A percentile compares a stretch with the other conserved stretches of the same genome.
phyloP scores from a whole-genome alignment of 73 alveolate species.

The Symbiodinium natans region DNA sequence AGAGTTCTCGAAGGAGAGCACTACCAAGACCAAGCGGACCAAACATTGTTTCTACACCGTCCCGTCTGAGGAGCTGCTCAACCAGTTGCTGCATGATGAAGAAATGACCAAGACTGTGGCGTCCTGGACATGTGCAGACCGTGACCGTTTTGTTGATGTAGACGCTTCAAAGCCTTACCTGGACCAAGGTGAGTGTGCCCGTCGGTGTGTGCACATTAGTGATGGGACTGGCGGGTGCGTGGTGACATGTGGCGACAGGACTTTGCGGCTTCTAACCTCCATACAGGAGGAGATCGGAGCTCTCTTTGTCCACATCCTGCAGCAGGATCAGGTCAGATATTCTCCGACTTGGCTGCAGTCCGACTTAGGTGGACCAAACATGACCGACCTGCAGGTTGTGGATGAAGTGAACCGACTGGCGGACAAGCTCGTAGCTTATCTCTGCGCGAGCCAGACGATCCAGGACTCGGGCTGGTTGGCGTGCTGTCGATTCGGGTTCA shows the following conservation, averaged over 20 bases:
- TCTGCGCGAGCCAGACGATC: constrained; percentile 60
- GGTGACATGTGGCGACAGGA: too few species aligned
- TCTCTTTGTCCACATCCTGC: constrained; percentile 56
- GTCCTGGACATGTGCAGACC: constrained; percentile 44
- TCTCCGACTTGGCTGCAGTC: not conserved
- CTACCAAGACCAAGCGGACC: not conserved
- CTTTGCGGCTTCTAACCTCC: constrained; percentile 66
- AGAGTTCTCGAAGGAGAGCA: constrained; percentile 57
- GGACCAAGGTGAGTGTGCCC: too few species aligned
- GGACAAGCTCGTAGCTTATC: constrained; percentile 80
- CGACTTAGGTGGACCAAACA: not conserved
- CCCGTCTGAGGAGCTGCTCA: constrained; percentile 37
- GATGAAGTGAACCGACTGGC: constrained; percentile 85
- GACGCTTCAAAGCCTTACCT: too few species aligned
- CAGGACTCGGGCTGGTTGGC: constrained; percentile 20
- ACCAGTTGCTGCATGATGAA: constrained; percentile 81
- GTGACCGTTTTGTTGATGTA: not conserved
- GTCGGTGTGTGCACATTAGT: too few species aligned
- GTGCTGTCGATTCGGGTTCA: too few species aligned
- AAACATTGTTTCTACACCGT: not conserved
- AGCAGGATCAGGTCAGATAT: constrained; percentile 39
- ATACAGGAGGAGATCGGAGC: constrained; percentile 72
- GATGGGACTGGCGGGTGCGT: too few species aligned
- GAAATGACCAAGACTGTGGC: constrained; percentile 86
- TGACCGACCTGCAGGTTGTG: constrained; percentile 22